A percentile compares a stretch with the other conserved stretches of the same genome.
Evolutionary conservation across 1,139 yeast genomes (phyloP).

Genomic region (Pichia sorboxylosa): DNA sequence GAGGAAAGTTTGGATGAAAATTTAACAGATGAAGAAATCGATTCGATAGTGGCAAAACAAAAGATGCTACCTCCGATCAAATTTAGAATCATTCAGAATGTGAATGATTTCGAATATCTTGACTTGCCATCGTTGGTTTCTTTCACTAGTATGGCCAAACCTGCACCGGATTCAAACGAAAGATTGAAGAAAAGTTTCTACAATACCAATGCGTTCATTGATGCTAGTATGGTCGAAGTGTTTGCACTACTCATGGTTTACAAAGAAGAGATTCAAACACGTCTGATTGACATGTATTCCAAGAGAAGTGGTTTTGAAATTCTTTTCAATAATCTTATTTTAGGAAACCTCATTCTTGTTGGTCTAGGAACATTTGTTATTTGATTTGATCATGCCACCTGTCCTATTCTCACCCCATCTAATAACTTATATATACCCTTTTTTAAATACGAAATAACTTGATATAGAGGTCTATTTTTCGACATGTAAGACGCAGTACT

Average conservation of each 20-base stretch:
- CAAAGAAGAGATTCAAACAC: conserved; percentile 23
- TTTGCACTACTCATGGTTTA: conserved; percentile 19
- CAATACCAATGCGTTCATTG: conserved; percentile 21
- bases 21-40: not conserved
- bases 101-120: conserved; percentile 33
- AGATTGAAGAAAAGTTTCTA: conserved; percentile 13
- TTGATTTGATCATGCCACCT: conserved; percentile 6
- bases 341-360: conserved; percentile 24
- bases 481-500: no score
- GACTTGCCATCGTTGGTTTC: conserved; percentile 19
- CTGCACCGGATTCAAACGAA: conserved; percentile 9
- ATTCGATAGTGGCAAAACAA: not conserved
- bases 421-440: no score
- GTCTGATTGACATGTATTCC: conserved; percentile 21
- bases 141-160: conserved; percentile 12
- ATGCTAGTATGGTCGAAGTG: conserved; percentile 19
- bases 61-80: conserved; percentile 32
- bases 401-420: no score
- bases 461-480: no score
- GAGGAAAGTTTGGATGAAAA: not conserved
- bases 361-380: conserved; percentile 26
- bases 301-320: conserved; percentile 23
- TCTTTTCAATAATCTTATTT: conserved; percentile 22
- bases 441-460: no score
- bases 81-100: conserved; percentile 50